Evolutionary conservation across 2,329 filamentous ascomycete species (phyloP).

Genomic region (Monosporascus sp.): DNA sequence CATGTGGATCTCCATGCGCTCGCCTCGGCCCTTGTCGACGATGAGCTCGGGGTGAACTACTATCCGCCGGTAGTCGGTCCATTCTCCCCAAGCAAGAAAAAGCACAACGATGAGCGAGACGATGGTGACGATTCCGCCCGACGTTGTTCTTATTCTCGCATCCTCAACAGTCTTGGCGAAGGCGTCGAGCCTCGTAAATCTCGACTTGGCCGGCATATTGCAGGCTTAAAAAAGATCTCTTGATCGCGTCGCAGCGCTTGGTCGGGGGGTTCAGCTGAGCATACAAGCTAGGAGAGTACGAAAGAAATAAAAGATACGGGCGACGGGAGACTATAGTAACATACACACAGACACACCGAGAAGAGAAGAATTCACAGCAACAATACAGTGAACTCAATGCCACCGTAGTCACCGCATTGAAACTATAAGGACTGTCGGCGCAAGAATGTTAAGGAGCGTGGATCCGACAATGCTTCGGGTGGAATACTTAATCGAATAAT

Average conservation of each 20-base stretch:
- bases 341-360: conserved; percentile 1
- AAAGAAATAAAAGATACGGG: not conserved
- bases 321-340: not conserved
- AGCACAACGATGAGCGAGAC: conserved; percentile 82
- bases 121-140: conserved; percentile 91
- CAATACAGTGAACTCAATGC: conserved; percentile 1
- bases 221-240: conserved; percentile 1
- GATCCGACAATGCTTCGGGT: no score
- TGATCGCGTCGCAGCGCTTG: conserved; percentile 1
- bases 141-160: conserved; percentile 91
- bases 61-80: conserved; percentile 84
- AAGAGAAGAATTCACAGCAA: conserved; percentile 4
- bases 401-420: conserved; percentile 16
- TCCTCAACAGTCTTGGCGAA: conserved; percentile 99
- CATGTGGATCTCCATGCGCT: conserved; percentile 98
- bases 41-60: conserved; percentile 87
- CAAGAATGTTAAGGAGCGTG: not conserved
- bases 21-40: conserved; percentile 93
- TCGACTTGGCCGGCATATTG: conserved; percentile 79
- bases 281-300: not conserved
- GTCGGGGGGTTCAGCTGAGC: not conserved
- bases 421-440: not conserved
- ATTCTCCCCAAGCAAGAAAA: conserved; percentile 91
- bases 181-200: conserved; percentile 94
- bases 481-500: not conserved